phyloP scores from a whole-genome alignment of 2,329 filamentous ascomycete genomes.

The Phaeosphaeria sp. region DNA sequence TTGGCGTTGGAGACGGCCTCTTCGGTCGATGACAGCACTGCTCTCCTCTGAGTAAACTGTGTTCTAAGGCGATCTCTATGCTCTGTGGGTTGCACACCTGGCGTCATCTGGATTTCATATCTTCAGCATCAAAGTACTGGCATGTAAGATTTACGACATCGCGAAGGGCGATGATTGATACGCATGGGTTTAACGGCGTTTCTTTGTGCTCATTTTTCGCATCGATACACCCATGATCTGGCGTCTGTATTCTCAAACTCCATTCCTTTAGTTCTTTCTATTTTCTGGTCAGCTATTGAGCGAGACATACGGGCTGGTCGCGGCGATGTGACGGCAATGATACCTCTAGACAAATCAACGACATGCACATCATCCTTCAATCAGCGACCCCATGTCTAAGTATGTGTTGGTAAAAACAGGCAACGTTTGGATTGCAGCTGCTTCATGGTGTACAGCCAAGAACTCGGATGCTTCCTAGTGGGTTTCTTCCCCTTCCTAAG shows the following conservation, averaged over 20 bases:
- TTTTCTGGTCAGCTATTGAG: neutral
- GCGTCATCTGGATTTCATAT: neutral
- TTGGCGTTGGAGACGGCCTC: slow-evolving; percentile 41
- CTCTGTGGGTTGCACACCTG: neutral
- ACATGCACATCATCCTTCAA: neutral
- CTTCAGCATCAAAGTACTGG: neutral
- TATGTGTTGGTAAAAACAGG: neutral
- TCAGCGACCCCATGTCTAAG: neutral
- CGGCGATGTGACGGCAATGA: slow-evolving; percentile 1
- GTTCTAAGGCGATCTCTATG: neutral
- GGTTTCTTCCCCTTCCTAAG: neutral
- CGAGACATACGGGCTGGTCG: neutral
- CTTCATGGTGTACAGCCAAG: neutral
- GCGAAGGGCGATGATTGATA: neutral
- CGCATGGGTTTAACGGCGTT: neutral
- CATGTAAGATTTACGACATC: neutral
- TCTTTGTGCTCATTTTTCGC: neutral
- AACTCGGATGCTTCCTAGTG: neutral
- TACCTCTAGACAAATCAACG: neutral
- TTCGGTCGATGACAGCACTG: slow-evolving; percentile 36
- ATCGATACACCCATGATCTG: neutral
- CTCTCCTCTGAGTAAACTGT: neutral
- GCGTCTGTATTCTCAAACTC: neutral
- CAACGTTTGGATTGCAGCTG: neutral
- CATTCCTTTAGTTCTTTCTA: neutral